Base-by-base conservation (phyloP, 768 basidiomycete genomes). In the Leucosporidium scottii region DNA sequence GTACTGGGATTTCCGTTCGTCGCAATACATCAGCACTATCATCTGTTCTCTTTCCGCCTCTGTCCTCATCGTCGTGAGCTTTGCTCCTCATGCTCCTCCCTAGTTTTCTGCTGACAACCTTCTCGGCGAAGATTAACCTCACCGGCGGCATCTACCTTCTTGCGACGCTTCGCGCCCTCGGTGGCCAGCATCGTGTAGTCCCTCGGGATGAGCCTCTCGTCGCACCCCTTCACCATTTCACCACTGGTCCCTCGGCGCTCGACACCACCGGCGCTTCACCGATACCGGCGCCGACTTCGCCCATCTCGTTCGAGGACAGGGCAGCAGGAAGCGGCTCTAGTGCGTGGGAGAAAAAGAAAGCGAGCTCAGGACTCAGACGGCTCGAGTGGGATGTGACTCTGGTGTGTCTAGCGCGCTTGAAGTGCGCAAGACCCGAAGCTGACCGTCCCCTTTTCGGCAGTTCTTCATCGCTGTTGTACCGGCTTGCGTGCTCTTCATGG, bases 381-480 rank as follows among this genome's bases (percentile, higher is more conserved):
- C 47, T 63, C 18, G 44, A 30, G 23, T 63, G 62, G 62, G 62
- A 63, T 31, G 62, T 63, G 2, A n/a, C 28, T 13, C 15, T 44
- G 39, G 39, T 44, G 39, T 8, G 39, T 17, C 3, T 3, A 13
- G 39, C 7, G 39, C 39, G 2, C 3, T 3, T 17, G 15, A 13
- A 44, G 5, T 15, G 39, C 39, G 8, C 15, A 6, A 17, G 15
- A 8, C 2, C 39, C 39, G 39, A 54, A 54, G 53, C 53, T 54
- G 53, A 54, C 30, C 53, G 8, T 27, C 27, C 12, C 53, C 12
- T 27, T 28, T 27, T 30, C 27, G 8, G 53, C 27, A 54, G 53
- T 54, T 63, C 62, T 63, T 63, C 55, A 13, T 49, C 28, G 44
- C 62, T 10, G 62, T 63, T 27, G 62, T 57, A 2, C 62, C 62